These are phyloP conservation scores for Plasmodium inui DNA, from an alignment of 169 alveolate species.

Conservation along the genomic window DNA sequence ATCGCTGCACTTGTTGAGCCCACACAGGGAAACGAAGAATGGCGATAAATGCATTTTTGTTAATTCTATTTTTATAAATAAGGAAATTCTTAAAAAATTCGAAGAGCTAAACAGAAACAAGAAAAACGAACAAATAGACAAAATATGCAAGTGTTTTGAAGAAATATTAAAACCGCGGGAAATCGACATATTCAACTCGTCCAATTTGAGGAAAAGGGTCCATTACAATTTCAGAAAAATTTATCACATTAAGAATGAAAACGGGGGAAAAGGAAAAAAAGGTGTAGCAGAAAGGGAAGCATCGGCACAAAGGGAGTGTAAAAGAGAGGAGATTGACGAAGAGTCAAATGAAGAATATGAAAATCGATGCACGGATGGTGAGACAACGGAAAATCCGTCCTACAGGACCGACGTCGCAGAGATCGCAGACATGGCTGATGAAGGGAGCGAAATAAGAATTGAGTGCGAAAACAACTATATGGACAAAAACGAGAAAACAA, in stretches of 20 bases:
- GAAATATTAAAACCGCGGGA: constrained; percentile 58
- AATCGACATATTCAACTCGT: constrained; percentile 24
- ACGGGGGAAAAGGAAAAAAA: neutral
- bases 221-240: constrained; percentile 18
- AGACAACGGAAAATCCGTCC: neutral
- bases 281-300: neutral
- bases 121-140: constrained; percentile 6
- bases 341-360: neutral
- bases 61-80: constrained; percentile 32
- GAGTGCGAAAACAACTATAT: constrained; percentile 3
- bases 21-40: constrained; percentile 20
- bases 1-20: constrained; percentile 55
- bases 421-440: neutral
- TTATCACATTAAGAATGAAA: neutral
- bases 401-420: neutral
- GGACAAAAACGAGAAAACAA: constrained; percentile 29
- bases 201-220: constrained; percentile 27
- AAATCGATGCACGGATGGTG: neutral
- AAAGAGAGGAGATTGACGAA: neutral
- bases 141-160: constrained; percentile 49
- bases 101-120: constrained; percentile 5
- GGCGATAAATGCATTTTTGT: constrained; percentile 36
- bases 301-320: neutral
- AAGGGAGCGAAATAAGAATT: neutral
- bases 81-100: constrained; percentile 48